These are phyloP conservation scores for Gynostemma pentaphyllum DNA, from an alignment of 306 rosid genomes.

Conservation along the genomic window DNA sequence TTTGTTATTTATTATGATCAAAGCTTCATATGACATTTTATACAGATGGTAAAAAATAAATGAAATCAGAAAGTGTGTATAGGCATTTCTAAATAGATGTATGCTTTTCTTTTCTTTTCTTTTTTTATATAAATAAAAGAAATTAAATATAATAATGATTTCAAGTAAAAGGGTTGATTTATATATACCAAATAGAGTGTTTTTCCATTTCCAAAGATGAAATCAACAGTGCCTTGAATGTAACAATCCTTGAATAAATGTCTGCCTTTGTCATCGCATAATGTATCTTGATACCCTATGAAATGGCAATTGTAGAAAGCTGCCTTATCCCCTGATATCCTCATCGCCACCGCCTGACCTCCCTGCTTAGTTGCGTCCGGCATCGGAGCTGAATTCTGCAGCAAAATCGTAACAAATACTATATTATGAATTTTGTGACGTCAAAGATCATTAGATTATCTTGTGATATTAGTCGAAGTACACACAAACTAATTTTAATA, in stretches of 20 bases:
- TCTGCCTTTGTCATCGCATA: slow-evolving; percentile 32
- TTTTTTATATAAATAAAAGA: too few relatives aligned
- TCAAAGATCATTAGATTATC: background rate
- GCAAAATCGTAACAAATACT: background rate
- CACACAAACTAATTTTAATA: background rate
- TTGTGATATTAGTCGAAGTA: too few relatives aligned
- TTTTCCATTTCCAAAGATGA: slow-evolving; percentile 45
- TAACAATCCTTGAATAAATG: slow-evolving; percentile 32
- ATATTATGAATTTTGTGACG: background rate
- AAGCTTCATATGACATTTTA: too few relatives aligned
- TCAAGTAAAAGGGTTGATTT: too few relatives aligned
- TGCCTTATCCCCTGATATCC: slow-evolving; percentile 39
- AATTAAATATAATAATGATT: too few relatives aligned
- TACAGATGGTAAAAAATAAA: too few relatives aligned
- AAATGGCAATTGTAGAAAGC: slow-evolving; percentile 29
- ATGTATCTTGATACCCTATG: slow-evolving; percentile 39
- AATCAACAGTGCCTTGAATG: slow-evolving; percentile 38
- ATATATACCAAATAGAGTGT: slow-evolving; percentile 32
- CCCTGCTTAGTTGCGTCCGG: slow-evolving; percentile 19
- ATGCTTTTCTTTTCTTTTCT: too few relatives aligned
- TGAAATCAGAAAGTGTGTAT: too few relatives aligned
- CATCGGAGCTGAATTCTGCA: slow-evolving; percentile 35
- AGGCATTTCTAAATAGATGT: too few relatives aligned
- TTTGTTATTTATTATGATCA: too few relatives aligned
- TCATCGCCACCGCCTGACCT: slow-evolving; percentile 38